phyloP scores from a whole-genome alignment of 768 basidiomycete species.

The Pleurotus djamor region DNA sequence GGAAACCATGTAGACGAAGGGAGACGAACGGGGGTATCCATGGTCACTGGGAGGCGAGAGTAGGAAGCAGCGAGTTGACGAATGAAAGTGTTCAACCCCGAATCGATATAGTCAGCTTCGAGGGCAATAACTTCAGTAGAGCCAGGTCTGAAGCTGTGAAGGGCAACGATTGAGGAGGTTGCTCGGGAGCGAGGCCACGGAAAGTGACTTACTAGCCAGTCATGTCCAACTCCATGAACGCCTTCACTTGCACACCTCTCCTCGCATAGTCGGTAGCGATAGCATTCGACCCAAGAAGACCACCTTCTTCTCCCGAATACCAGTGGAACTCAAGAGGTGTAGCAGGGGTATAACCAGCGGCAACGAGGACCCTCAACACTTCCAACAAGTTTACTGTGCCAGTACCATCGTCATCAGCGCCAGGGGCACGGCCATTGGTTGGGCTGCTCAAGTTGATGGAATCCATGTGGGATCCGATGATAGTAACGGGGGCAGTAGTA shows the following conservation, averaged over 20 bases:
- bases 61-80: not conserved
- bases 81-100: conserved; percentile 4
- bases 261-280: conserved; percentile 45
- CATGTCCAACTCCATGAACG: conserved; percentile 44
- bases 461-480: conserved; percentile 26
- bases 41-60: conserved; percentile 2
- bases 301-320: conserved; percentile 49
- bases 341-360: conserved; percentile 35
- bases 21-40: conserved; percentile 20
- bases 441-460: conserved; percentile 23
- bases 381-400: conserved; percentile 46
- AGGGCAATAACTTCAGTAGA: conserved; percentile 34
- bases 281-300: conserved; percentile 45
- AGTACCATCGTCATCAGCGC: conserved; percentile 37
- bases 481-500: conserved; percentile 15
- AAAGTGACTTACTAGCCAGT: conserved; percentile 31
- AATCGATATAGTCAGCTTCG: conserved; percentile 6
- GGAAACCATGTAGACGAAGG: not conserved
- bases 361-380: conserved; percentile 37
- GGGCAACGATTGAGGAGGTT: conserved; percentile 18
- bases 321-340: conserved; percentile 48
- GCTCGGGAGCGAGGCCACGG: no score
- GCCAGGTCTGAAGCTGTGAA: conserved; percentile 38
- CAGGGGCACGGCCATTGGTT: conserved; percentile 25
- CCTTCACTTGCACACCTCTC: conserved; percentile 36